Base-by-base conservation (phyloP, 106 monocot species). In the Xerophyta viscosa region DNA sequence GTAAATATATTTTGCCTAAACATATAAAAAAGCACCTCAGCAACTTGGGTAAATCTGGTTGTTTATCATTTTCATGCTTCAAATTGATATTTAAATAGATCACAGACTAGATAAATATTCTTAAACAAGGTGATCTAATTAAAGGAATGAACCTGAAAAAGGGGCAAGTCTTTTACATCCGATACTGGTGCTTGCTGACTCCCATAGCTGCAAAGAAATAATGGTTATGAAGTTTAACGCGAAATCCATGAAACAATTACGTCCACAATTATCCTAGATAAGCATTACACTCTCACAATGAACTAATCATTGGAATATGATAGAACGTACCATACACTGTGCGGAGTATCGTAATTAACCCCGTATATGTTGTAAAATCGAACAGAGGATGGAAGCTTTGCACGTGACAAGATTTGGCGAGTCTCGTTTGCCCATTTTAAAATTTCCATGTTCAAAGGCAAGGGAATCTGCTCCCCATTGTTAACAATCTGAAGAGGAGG, bases 301-400 rank as follows among this genome's bases (percentile, higher is more conserved):
- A n/a, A n/a, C n/a, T n/a, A n/a, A n/a, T n/a, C n/a, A n/a, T n/a
- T n/a, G n/a, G n/a, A n/a, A n/a, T n/a, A n/a, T 49, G 13, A 50
- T 29, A 65, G 29, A 54, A 8, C 46, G 44, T 83, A 98, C 98
- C 98, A 86, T 55, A 98, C 76, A 59, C 62, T 86, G 65, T 98
- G 86, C 25, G 98, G 71, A 22, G 98, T 98, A 41, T 71, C 86
- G 61, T 54, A 24, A 76, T 75, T 66, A 50, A 52, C 83, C 22
- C 98, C 98, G 62, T 90, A 98, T 65, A 98, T 86, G 39, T 98
- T 98, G 53, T 83, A 98, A 48, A 98, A 98, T 51, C 74, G 82
- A 28, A 98, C 71, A 37, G 76, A 66, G 52, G 65, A 54, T 23
- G 98, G 90, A 73, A 98, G 71, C 67, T 83, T 90, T 42, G 86